A percentile compares a stretch with the other conserved stretches of the same genome.
Evolutionary conservation across 2,329 filamentous ascomycete species (phyloP).

Genomic region (Plenodomus biglobosus): DNA sequence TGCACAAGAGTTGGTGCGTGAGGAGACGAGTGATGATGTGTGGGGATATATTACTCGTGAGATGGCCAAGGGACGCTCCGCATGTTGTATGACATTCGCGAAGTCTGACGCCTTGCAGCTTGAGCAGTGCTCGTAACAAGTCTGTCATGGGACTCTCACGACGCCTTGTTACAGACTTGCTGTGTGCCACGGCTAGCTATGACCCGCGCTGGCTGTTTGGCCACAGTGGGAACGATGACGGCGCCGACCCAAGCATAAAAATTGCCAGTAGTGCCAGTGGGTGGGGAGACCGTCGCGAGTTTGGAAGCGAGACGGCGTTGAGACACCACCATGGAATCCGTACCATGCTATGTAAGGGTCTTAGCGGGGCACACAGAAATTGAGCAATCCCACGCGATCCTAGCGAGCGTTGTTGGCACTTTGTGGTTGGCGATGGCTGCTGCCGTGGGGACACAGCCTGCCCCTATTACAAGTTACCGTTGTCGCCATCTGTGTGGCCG

Average conservation of each 20-base stretch:
- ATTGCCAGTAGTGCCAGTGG: no score
- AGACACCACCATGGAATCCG: slow-evolving; percentile 13
- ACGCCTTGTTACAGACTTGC: neutral
- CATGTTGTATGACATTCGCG: neutral
- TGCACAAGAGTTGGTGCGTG: neutral
- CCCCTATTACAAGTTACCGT: no score
- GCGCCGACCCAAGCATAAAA: neutral
- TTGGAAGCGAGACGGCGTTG: slow-evolving; percentile 20
- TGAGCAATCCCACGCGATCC: slow-evolving; percentile 12
- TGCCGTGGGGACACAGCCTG: no score
- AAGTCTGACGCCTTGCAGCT: neutral
- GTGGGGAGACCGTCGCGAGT: slow-evolving; percentile 1
- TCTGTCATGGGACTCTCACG: neutral
- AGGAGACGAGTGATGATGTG: neutral
- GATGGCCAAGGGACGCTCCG: neutral
- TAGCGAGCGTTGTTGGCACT: slow-evolving; percentile 1
- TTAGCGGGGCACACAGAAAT: slow-evolving; percentile 17
- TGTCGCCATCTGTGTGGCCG: no score
- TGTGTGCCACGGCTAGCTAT: neutral
- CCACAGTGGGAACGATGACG: neutral
- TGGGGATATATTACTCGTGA: neutral
- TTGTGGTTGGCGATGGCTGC: no score
- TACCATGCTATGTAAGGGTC: slow-evolving; percentile 7
- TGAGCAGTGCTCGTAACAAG: neutral
- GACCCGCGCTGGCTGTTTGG: no score